phyloP scores from a whole-genome alignment of 345 rosid species.

The Fremontodendron californicum region DNA sequence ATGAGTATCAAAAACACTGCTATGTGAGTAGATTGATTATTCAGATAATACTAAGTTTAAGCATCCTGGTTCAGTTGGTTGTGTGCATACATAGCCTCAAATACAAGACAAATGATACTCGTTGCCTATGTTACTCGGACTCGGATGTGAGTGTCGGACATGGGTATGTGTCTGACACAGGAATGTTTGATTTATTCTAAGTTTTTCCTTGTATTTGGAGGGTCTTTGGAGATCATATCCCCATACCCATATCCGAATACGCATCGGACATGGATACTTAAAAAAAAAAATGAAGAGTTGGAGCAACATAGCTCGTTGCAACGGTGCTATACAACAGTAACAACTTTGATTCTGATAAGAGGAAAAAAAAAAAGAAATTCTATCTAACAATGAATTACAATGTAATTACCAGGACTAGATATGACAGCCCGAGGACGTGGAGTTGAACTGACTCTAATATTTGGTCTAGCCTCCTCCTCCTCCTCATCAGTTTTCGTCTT shows the following conservation, averaged over 20 bases:
- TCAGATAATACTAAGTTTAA: too few species aligned
- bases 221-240: too few species aligned
- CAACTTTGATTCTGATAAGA: background rate
- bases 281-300: too few species aligned
- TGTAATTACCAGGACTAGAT: slow-evolving; percentile 58
- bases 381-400: background rate
- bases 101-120: background rate
- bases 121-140: too few species aligned
- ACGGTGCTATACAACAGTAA: background rate
- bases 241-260: too few species aligned
- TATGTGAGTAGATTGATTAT: background rate
- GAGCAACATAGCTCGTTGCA: background rate
- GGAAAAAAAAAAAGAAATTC: too few species aligned
- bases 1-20: background rate
- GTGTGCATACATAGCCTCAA: background rate
- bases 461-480: slow-evolving; percentile 36
- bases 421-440: slow-evolving; percentile 67
- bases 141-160: too few species aligned
- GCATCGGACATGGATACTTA: too few species aligned
- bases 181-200: too few species aligned
- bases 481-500: slow-evolving; percentile 22
- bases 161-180: too few species aligned
- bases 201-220: too few species aligned
- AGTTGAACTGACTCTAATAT: slow-evolving; percentile 43
- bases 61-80: too few species aligned